These are phyloP conservation scores for Jackrogersella minutella DNA, from an alignment of 495 filamentous ascomycete genomes.

Conservation along the genomic window DNA sequence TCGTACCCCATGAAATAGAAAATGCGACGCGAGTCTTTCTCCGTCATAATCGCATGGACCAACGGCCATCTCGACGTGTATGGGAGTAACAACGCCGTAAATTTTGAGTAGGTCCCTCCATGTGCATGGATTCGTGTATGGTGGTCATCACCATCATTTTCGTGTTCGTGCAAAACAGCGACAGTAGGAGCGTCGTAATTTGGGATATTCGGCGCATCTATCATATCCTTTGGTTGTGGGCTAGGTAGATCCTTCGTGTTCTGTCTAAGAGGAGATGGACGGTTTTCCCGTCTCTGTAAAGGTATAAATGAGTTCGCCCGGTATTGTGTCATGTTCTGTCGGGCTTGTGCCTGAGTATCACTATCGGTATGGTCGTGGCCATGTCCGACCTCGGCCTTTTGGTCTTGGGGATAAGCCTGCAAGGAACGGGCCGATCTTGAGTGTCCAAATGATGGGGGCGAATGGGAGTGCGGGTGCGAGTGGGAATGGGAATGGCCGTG, in stretches of 20 bases:
- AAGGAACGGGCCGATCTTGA: constrained; percentile 42
- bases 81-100: constrained; percentile 72
- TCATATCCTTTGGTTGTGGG: constrained; percentile 13
- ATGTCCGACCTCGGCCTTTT: constrained; percentile 36
- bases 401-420: constrained; percentile 36
- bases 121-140: too few species aligned
- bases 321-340: constrained; percentile 46
- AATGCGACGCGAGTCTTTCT: constrained; percentile 94
- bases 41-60: constrained; percentile 82
- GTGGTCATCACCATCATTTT: constrained; percentile 30
- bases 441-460: constrained; percentile 47
- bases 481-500: constrained; percentile 53
- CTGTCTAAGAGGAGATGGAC: constrained; percentile 45
- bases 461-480: constrained; percentile 51
- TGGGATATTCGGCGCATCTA: constrained; percentile 11
- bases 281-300: constrained; percentile 45
- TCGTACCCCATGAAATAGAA: constrained; percentile 94
- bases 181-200: constrained; percentile 18
- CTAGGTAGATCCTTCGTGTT: constrained; percentile 30
- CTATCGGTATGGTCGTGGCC: constrained; percentile 43
- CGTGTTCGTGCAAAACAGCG: constrained; percentile 40
- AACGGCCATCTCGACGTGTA: constrained; percentile 75
- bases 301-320: constrained; percentile 47
- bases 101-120: constrained; percentile 57
- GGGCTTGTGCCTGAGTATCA: constrained; percentile 48